Evolutionary conservation across 306 rosid genomes (phyloP).

Genomic region (Quillaja saponaria): DNA sequence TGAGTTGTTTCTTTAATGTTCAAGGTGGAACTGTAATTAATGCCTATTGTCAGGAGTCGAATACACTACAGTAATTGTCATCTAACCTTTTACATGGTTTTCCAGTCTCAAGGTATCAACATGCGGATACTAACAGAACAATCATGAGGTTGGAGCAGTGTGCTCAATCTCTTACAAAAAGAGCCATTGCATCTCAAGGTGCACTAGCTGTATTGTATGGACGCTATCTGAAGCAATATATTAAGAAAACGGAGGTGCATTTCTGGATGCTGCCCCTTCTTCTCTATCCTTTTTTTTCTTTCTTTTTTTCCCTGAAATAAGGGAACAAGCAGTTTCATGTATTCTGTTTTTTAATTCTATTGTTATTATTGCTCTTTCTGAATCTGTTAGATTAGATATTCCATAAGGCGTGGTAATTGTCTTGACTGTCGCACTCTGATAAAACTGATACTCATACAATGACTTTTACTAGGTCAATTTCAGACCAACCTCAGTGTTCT

Average conservation of each 20-base stretch:
- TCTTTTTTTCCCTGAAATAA: neutral
- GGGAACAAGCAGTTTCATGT: neutral
- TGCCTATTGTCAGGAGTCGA: neutral
- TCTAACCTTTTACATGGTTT: slow-evolving; percentile 29
- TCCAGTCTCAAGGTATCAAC: slow-evolving; percentile 56
- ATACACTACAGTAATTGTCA: neutral
- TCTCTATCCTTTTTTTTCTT: too few relatives aligned
- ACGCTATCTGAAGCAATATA: slow-evolving; percentile 58
- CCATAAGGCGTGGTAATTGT: too few relatives aligned
- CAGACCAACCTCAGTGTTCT: too few relatives aligned
- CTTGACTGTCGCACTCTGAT: too few relatives aligned
- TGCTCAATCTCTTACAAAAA: slow-evolving; percentile 50
- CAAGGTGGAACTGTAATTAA: neutral
- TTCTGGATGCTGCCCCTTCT: slow-evolving; percentile 17
- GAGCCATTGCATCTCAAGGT: slow-evolving; percentile 64
- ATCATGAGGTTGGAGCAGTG: slow-evolving; percentile 82
- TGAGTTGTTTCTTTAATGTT: neutral
- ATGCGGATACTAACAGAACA: slow-evolving; percentile 54
- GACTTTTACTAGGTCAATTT: too few relatives aligned
- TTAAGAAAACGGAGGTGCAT: slow-evolving; percentile 64
- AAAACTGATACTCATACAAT: too few relatives aligned
- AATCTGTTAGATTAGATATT: too few relatives aligned
- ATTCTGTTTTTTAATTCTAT: too few relatives aligned
- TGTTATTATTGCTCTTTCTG: too few relatives aligned
- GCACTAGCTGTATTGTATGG: slow-evolving; percentile 76